Percentiles rank a stretch among this genome's conserved stretches.
These are phyloP conservation scores for Apiospora phragmitis DNA, from an alignment of 2,329 filamentous ascomycete species.

Conservation along the genomic window DNA sequence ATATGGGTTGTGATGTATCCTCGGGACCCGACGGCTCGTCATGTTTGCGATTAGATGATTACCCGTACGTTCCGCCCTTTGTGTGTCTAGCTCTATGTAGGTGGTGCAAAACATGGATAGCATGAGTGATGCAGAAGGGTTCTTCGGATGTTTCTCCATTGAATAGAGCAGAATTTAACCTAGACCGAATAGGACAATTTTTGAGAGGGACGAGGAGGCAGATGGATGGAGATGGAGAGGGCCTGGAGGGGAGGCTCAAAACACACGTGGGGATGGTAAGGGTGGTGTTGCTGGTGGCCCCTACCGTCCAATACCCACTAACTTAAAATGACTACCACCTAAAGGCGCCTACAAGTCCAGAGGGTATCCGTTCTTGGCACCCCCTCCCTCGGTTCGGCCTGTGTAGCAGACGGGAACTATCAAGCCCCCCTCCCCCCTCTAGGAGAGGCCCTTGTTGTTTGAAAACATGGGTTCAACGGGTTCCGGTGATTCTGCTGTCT, in stretches of 20 bases:
- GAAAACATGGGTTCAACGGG: not conserved
- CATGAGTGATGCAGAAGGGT: not conserved
- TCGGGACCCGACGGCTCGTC: not conserved
- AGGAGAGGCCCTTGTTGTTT: not conserved
- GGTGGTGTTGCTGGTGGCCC: not conserved
- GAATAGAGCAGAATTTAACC: not conserved
- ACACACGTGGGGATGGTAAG: not conserved
- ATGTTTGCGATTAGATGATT: not conserved
- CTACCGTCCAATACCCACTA: not conserved
- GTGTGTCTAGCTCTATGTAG: too few relatives aligned
- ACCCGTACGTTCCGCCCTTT: not conserved
- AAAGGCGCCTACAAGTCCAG: not conserved
- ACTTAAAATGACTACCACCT: constrained; percentile 4
- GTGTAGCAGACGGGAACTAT: not conserved
- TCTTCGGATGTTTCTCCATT: not conserved
- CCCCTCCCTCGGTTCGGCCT: not conserved
- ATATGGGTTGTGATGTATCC: not conserved
- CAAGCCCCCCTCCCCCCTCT: not conserved
- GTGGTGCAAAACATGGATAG: not conserved
- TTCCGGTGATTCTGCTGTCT: not conserved
- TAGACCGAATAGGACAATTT: not conserved
- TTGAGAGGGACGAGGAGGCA: not conserved
- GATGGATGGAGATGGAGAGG: not conserved
- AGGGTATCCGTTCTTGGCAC: not conserved
- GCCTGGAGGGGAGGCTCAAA: not conserved